phyloP scores from a whole-genome alignment of 495 filamentous ascomycete species.

The Mytilinidion resinicola region DNA sequence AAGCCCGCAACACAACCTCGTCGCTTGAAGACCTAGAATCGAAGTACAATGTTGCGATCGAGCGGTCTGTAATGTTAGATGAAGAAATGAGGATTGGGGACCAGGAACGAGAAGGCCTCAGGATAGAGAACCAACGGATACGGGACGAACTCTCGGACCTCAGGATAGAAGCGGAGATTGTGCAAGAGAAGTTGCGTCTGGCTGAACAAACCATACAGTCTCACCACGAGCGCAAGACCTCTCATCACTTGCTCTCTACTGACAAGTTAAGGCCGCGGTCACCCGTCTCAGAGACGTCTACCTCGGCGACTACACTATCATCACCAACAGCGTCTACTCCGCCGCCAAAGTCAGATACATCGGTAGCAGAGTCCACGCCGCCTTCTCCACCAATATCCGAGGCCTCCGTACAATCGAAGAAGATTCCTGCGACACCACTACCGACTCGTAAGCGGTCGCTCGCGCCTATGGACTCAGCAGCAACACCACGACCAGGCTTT shows the following conservation, averaged over 20 bases:
- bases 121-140: constrained; percentile 83
- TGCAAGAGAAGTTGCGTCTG: constrained; percentile 81
- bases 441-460: constrained; percentile 33
- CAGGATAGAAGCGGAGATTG: constrained; percentile 89
- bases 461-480: constrained; percentile 36
- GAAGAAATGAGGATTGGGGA: constrained; percentile 88
- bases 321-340: constrained; percentile 46
- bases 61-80: constrained; percentile 85
- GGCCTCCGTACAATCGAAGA: constrained; percentile 26
- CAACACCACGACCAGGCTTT: constrained; percentile 43
- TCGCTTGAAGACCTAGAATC: constrained; percentile 95
- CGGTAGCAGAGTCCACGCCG: constrained; percentile 46
- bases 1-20: constrained; percentile 87
- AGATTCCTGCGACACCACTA: constrained; percentile 37
- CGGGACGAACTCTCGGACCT: constrained; percentile 87
- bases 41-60: constrained; percentile 91
- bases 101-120: constrained; percentile 76
- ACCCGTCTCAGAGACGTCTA: constrained; percentile 44
- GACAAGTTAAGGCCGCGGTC: constrained; percentile 37
- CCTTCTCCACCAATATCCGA: constrained; percentile 55
- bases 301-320: constrained; percentile 35
- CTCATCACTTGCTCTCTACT: constrained; percentile 39
- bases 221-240: constrained; percentile 45
- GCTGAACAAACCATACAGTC: constrained; percentile 50
- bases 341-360: constrained; percentile 65